A percentile compares a stretch with the other conserved stretches of the same genome.
Conservation (phyloP, 1,139 yeast species). For the Hemisphaericaspora subhashii region DNA sequence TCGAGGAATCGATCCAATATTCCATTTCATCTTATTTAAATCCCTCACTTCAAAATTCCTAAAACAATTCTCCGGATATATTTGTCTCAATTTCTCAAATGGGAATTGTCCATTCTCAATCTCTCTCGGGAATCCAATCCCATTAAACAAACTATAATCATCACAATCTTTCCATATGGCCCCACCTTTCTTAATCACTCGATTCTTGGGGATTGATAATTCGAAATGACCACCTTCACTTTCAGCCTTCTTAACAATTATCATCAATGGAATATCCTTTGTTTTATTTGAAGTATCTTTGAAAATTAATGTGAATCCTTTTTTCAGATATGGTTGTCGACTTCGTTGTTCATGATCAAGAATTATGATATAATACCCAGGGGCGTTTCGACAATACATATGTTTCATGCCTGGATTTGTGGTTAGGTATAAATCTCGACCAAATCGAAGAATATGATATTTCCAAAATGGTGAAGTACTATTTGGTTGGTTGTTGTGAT, state of each 20-base stretch:
- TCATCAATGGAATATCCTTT: conserved; percentile 30
- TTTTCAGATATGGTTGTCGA: conserved; percentile 9
- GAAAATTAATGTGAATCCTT: conserved; percentile 35
- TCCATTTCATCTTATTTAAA: conserved; percentile 33
- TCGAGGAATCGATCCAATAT: conserved; percentile 48
- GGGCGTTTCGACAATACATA: conserved; percentile 54
- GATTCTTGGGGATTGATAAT: conserved; percentile 19
- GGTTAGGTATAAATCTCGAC: conserved; percentile 52
- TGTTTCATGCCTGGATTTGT: conserved; percentile 61
- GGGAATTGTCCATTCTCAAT: conserved; percentile 28
- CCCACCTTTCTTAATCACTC: conserved; percentile 9
- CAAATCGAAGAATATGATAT: conserved; percentile 54
- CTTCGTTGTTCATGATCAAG: conserved; percentile 19
- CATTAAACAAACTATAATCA: conserved; percentile 22
- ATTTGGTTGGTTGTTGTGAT: background rate
- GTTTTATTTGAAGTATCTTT: too few relatives aligned
- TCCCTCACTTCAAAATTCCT: conserved; percentile 35
- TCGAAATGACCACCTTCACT: conserved; percentile 34
- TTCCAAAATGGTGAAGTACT: conserved; percentile 52
- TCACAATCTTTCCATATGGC: conserved; percentile 6
- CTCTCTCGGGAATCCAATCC: conserved; percentile 28
- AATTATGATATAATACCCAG: conserved; percentile 47
- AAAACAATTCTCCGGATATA: conserved; percentile 14
- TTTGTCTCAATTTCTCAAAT: conserved; percentile 12
- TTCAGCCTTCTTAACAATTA: conserved; percentile 27